Evolutionary conservation across 306 rosid species (phyloP).

Genomic region (Prunus dulcis): DNA sequence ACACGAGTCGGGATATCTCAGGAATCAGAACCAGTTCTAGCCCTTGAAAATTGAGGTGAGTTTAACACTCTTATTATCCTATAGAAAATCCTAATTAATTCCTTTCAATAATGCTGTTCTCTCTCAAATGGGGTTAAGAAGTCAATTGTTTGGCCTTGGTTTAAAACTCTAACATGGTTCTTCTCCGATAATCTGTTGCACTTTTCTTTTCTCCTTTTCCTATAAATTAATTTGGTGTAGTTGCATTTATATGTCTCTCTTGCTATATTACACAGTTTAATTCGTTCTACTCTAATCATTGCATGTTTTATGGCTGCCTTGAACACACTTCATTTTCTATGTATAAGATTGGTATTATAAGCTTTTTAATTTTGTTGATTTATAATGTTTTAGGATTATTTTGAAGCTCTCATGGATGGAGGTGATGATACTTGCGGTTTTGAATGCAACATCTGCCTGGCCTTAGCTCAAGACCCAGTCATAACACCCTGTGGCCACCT

Average conservation of each 20-base stretch:
- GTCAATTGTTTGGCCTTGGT: too few species aligned
- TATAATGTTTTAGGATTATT: background rate
- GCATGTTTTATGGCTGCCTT: background rate
- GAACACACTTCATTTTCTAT: background rate
- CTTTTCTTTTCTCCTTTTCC: background rate
- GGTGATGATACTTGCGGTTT: conserved; percentile 1
- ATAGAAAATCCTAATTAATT: background rate
- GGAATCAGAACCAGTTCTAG: background rate
- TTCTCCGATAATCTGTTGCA: background rate
- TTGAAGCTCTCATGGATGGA: background rate
- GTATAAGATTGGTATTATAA: background rate
- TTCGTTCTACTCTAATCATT: too few species aligned
- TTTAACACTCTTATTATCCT: background rate
- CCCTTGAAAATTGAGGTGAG: background rate
- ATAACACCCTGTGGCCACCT: conserved; percentile 28
- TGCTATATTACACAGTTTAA: background rate
- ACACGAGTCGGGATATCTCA: background rate
- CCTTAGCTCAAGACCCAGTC: conserved; percentile 15
- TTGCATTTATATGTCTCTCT: too few species aligned
- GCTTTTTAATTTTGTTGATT: background rate
- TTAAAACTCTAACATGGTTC: too few species aligned
- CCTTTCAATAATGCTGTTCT: too few species aligned
- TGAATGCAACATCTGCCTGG: conserved; percentile 24
- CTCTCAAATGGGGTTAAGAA: too few species aligned
- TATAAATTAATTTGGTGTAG: background rate